These are phyloP conservation scores for Parathielavia hyrcaniae DNA, from an alignment of 495 filamentous ascomycete genomes.

Conservation along the genomic window DNA sequence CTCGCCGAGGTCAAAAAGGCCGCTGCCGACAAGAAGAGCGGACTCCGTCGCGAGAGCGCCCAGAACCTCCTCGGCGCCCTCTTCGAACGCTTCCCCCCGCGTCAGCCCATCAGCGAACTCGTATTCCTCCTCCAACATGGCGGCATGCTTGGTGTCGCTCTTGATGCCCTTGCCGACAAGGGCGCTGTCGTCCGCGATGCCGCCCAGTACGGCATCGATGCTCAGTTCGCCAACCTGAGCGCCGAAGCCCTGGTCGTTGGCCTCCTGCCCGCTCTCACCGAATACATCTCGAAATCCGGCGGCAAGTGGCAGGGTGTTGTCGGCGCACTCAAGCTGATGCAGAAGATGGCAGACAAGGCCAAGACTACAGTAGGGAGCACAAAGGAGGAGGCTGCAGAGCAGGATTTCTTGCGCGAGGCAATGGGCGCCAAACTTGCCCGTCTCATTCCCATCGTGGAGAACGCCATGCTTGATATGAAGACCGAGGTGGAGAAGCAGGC, in stretches of 20 bases:
- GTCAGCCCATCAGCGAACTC: conserved; percentile 72
- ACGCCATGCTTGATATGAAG: conserved; percentile 95
- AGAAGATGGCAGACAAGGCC: conserved; percentile 87
- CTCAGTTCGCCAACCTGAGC: conserved; percentile 69
- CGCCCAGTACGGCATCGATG: conserved; percentile 90
- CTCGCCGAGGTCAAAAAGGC: conserved; percentile 71
- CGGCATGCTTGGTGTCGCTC: conserved; percentile 60
- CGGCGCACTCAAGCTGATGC: conserved; percentile 72
- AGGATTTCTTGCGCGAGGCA: conserved; percentile 79
- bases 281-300: conserved; percentile 69
- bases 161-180: conserved; percentile 90
- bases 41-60: conserved; percentile 75
- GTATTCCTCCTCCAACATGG: conserved; percentile 74
- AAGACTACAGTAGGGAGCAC: conserved; percentile 71
- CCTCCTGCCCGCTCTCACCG: conserved; percentile 63
- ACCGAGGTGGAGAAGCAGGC: conserved; percentile 82
- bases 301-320: conserved; percentile 96
- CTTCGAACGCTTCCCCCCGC: conserved; percentile 78
- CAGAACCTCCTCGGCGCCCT: conserved; percentile 92
- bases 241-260: conserved; percentile 75
- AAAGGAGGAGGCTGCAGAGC: conserved; percentile 71
- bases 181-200: conserved; percentile 79
- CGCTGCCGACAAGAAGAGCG: conserved; percentile 90
- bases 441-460: conserved; percentile 87
- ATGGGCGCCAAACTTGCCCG: conserved; percentile 89